phyloP scores from a whole-genome alignment of 768 basidiomycete species.

The Boletus rubescentipes region DNA sequence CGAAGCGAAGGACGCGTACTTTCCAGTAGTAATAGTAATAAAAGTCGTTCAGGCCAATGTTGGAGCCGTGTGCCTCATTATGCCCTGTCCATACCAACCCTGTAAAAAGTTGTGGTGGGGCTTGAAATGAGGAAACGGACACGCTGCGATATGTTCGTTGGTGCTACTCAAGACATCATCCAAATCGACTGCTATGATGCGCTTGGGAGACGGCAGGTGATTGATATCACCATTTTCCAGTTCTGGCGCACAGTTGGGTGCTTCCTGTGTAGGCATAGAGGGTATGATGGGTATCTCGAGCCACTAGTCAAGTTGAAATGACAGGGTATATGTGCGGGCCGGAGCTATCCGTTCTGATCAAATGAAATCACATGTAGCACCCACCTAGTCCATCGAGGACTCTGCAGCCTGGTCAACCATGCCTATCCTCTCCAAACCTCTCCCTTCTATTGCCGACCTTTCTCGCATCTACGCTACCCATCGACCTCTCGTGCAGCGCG shows the following conservation, averaged over 20 bases:
- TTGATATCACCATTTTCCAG: not conserved
- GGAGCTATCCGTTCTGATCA: not conserved
- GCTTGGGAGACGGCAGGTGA: conserved; percentile 22
- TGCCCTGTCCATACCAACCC: conserved; percentile 50
- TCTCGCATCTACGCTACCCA: conserved; percentile 57
- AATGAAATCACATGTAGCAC: conserved; percentile 13
- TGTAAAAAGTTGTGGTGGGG: not conserved
- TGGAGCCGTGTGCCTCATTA: conserved; percentile 55
- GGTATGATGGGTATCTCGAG: conserved; percentile 5
- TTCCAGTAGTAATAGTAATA: conserved; percentile 82
- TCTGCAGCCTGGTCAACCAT: conserved; percentile 18
- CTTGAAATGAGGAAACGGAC: conserved; percentile 31
- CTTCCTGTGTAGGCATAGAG: not conserved
- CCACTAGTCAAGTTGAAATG: too few relatives aligned
- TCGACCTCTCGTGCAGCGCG: conserved; percentile 69
- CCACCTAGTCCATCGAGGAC: too few relatives aligned
- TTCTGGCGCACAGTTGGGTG: not conserved
- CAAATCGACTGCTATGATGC: conserved; percentile 61
- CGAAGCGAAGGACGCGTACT: conserved; percentile 34
- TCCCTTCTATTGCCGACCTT: conserved; percentile 39
- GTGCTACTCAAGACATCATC: conserved; percentile 69
- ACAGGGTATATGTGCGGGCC: not conserved
- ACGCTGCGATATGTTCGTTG: conserved; percentile 55
- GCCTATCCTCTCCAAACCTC: conserved; percentile 29
- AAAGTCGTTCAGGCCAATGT: conserved; percentile 54